phyloP scores from a whole-genome alignment of 257 asterid species.

The Voacanga thouarsii region DNA sequence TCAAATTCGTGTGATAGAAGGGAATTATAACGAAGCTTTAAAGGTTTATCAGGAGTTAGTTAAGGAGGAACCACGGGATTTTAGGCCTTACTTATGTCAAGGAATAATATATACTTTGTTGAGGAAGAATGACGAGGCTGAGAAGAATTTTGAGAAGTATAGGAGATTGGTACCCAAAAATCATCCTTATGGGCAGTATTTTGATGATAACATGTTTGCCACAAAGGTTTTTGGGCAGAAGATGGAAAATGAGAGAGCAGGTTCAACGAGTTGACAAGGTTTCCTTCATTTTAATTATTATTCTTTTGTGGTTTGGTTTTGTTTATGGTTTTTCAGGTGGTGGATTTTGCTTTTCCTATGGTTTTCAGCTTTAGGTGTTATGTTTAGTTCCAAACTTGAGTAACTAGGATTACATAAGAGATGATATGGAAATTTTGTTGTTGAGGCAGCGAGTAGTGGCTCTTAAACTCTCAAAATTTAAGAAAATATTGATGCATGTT shows the following conservation, averaged over 20 bases:
- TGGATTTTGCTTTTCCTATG: background rate
- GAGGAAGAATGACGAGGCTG: constrained; percentile 74
- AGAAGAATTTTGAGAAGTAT: constrained; percentile 74
- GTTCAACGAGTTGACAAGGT: constrained; percentile 36
- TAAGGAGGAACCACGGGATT: constrained; percentile 91
- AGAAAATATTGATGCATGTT: background rate
- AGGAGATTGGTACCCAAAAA: constrained; percentile 76
- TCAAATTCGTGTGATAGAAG: constrained; percentile 69
- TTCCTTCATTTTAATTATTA: background rate
- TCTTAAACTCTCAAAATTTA: constrained; percentile 2
- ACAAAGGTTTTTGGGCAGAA: constrained; percentile 75
- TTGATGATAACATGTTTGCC: constrained; percentile 87
- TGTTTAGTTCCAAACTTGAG: background rate
- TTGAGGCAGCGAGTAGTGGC: constrained; percentile 15
- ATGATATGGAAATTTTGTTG: constrained; percentile 6
- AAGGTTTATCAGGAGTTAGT: constrained; percentile 60
- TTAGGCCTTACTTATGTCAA: constrained; percentile 87
- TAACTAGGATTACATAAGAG: constrained; percentile 1
- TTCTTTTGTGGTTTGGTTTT: background rate
- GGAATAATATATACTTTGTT: constrained; percentile 79
- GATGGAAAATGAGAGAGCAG: constrained; percentile 45
- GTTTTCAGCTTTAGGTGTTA: constrained; percentile 3
- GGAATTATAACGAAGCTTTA: constrained; percentile 64
- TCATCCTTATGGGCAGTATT: constrained; percentile 75
- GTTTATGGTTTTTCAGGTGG: constrained; percentile 4